Percentiles rank a stretch among this genome's conserved stretches.
phyloP scores from a whole-genome alignment of 306 rosid species.

The Begonia fuchsioides region DNA sequence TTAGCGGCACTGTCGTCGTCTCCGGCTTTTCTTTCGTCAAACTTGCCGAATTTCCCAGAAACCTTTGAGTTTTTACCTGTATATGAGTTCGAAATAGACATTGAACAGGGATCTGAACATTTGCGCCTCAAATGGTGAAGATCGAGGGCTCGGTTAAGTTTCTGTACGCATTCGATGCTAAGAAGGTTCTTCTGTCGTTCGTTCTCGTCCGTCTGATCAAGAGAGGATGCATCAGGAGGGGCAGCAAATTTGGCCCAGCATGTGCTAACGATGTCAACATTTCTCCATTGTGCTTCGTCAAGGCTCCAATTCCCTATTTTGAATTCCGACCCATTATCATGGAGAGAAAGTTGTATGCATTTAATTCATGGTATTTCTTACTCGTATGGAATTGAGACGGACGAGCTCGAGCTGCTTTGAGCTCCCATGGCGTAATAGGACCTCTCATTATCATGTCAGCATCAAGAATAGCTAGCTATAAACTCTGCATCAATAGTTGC shows the following conservation, averaged over 20 bases:
- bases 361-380: conserved; percentile 20
- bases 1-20: conserved; percentile 16
- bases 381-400: conserved; percentile 99
- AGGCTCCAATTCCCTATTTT: conserved; percentile 91
- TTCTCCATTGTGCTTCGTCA: conserved; percentile 81
- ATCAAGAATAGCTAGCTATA: conserved; percentile 93
- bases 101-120: conserved; percentile 34
- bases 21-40: conserved; percentile 16
- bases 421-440: conserved; percentile 94
- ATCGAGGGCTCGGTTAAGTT: conserved; percentile 61
- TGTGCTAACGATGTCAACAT: conserved; percentile 48
- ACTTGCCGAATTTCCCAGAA: conserved; percentile 38
- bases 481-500: conserved; percentile 72
- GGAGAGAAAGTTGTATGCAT: too few species aligned
- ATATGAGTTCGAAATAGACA: conserved; percentile 20
- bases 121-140: conserved; percentile 51
- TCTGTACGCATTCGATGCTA: conserved; percentile 68
- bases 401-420: conserved; percentile 73
- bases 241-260: conserved; percentile 83
- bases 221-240: conserved; percentile 57
- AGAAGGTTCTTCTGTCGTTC: conserved; percentile 46
- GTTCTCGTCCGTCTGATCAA: conserved; percentile 22
- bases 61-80: conserved; percentile 14
- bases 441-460: conserved; percentile 98
- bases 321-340: conserved; percentile 71